Base-by-base conservation (phyloP, 73 alveolate species). In the Paramecium pentaurelia region DNA sequence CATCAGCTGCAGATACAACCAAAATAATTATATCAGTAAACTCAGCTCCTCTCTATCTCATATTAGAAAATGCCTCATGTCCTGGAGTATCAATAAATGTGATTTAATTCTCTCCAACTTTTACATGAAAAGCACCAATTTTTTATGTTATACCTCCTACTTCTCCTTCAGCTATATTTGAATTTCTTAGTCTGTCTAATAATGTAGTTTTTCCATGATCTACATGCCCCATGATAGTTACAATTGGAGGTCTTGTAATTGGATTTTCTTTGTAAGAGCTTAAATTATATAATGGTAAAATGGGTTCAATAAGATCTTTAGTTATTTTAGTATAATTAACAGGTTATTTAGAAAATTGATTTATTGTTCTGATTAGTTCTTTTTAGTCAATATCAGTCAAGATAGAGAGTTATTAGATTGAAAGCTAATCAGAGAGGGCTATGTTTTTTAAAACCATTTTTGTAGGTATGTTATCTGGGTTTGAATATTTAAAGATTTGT, bases 11-110 rank as follows among this genome's bases (percentile, higher is more conserved):
- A 37, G 99, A 97, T 4, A 97, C 98, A 37, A 97, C 99, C 85
- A 97, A 83, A 59, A 97, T 96, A 36, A 97, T 94, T 58, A 97
- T 91, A 86, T 97, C 99, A 0, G 99, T 97, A 18, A 96, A 96
- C 68, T 97, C 95, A 60, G 99, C 97, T 49, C 99, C 99, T 92
- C 99, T 93, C 2, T 88, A 95, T 86, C 99, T 71, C 98, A 97
- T 94, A 58, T 95, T 96, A 16, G 96, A 80, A 58, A 97, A 97
- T 20, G 99, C 99, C 86, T 96, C 98, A 60, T 97, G 99, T 38
- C 99, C 99, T 27, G 99, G 99, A 34, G 99, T 97, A 83, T 97
- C 99, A 45, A 97, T 97, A 80, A 97, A 97, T 12, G 99, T 97
- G 4, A 97, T 64, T 22, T 93, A 89, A n/a, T 96, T 98, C 20